Evolutionary conservation across 1,284 basidiomycete genomes (phyloP).

Genomic region (Takashimella koratensis): DNA sequence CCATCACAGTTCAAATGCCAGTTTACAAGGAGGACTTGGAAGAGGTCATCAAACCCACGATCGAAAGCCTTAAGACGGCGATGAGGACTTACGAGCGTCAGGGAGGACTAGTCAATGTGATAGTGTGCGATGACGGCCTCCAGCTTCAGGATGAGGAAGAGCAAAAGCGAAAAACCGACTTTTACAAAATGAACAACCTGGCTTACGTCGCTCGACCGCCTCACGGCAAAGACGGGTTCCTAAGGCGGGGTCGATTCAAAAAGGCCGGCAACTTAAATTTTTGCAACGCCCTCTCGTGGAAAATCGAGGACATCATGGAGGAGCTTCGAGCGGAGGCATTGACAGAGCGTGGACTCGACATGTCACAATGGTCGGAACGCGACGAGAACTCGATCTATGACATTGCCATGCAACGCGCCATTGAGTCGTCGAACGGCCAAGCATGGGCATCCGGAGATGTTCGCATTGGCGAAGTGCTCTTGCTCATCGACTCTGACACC

Average conservation of each 20-base stretch:
- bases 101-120: slow-evolving; percentile 70
- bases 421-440: slow-evolving; percentile 8
- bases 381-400: slow-evolving; percentile 14
- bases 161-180: slow-evolving; percentile 7
- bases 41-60: slow-evolving; percentile 55
- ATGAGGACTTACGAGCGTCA: slow-evolving; percentile 80
- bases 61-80: slow-evolving; percentile 70
- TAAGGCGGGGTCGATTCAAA: slow-evolving; percentile 75
- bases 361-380: slow-evolving; percentile 10
- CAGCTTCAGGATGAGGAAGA: slow-evolving; percentile 13
- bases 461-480: slow-evolving; percentile 60
- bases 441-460: slow-evolving; percentile 12
- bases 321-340: slow-evolving; percentile 8
- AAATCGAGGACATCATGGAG: slow-evolving; percentile 58
- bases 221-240: slow-evolving; percentile 60
- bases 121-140: slow-evolving; percentile 61
- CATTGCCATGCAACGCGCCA: slow-evolving; percentile 5
- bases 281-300: slow-evolving; percentile 63
- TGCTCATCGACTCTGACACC: slow-evolving; percentile 72
- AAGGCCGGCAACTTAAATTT: slow-evolving; percentile 86
- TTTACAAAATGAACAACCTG: slow-evolving; percentile 46
- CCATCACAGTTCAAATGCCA: slow-evolving; percentile 71
- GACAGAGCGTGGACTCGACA: slow-evolving; percentile 5
- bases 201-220: slow-evolving; percentile 75
- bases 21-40: slow-evolving; percentile 68